Base-by-base conservation (phyloP, 148 eudicot species). In the Talinum fruticosum region DNA sequence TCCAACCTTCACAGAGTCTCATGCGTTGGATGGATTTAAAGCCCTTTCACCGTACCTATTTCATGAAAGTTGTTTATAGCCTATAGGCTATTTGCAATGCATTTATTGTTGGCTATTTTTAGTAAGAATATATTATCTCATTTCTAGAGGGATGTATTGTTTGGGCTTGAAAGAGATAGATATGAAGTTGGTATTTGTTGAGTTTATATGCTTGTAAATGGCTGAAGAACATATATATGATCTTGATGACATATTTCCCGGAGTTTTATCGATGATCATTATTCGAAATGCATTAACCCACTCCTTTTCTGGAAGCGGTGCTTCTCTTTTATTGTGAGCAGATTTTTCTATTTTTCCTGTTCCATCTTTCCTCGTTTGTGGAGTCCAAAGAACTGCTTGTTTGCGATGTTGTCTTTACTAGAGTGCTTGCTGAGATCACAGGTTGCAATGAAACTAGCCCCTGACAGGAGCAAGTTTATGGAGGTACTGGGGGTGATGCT, bases 401-500 rank as follows among this genome's bases (percentile, higher is more conserved):
- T 72, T 72, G 47, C 47, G 12, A 41, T 41, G 47, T 41, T 41
- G 47, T 41, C 47, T 26, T 5, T 4, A 10, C 8, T 28, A 21
- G 70, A 8, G 23, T 38, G 51, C 32, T n/a, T 24, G 12, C 69
- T 73, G 70, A 44, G 81, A 80, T 34, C 19, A 28, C 86, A 95
- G 97, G 86, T 96, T 81, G 97, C 94, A 4, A 91, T 91, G 75
- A 96, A 93, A 85, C 86, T 93, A 53, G 97, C 85, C 74, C 98
- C 97, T 2, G 94, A 93, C 35, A 91, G 97, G 86, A 91, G 85
- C 71, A 93, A 87, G 87, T 93, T 93, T 78, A 85, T 93, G 89
- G 97, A 89, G 76, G 87, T 93, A 71, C 70, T 93, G 91, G 92
- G 7, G 82, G 88, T 66, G 91, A 83, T 37, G 85, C 88, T 54